Conservation (phyloP, 2,329 filamentous ascomycete species). For the Botrytis squamosa region DNA sequence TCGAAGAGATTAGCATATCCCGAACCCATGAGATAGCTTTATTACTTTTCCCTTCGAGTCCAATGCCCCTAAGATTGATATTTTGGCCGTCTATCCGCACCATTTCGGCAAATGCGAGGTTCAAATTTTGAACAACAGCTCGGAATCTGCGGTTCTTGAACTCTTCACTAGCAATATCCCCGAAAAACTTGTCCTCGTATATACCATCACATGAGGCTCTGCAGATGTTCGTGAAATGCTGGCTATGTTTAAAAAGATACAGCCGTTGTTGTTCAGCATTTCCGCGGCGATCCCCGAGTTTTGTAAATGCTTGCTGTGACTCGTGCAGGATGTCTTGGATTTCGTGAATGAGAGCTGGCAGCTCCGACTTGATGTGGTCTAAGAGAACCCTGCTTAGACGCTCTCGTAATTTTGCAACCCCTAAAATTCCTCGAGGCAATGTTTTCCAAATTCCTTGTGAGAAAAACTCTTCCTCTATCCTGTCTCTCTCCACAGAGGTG, state of each 20-base stretch:
- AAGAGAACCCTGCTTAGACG: not conserved
- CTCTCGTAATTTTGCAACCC: not conserved
- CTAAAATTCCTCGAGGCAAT: not conserved
- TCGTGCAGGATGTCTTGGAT: not conserved
- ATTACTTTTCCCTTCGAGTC: not conserved
- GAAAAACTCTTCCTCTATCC: not conserved
- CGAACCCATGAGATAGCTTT: not conserved
- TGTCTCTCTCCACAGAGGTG: not conserved
- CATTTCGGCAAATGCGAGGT: not conserved
- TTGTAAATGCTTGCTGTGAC: not conserved
- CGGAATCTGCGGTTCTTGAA: not conserved
- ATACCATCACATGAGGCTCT: not conserved
- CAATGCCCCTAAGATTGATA: not conserved
- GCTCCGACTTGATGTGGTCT: not conserved
- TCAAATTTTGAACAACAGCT: not conserved
- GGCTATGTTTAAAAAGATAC: not conserved
- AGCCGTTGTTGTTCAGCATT: not conserved
- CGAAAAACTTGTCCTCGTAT: not conserved
- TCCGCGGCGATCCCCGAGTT: not conserved
- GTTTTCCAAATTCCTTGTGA: not conserved
- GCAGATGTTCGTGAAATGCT: not conserved
- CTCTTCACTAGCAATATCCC: not conserved
- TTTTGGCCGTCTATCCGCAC: not conserved
- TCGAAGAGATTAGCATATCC: not conserved
- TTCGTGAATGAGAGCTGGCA: not conserved